Conservation (phyloP, 169 alveolate genomes). For the Cyclospora cayetanensis region DNA sequence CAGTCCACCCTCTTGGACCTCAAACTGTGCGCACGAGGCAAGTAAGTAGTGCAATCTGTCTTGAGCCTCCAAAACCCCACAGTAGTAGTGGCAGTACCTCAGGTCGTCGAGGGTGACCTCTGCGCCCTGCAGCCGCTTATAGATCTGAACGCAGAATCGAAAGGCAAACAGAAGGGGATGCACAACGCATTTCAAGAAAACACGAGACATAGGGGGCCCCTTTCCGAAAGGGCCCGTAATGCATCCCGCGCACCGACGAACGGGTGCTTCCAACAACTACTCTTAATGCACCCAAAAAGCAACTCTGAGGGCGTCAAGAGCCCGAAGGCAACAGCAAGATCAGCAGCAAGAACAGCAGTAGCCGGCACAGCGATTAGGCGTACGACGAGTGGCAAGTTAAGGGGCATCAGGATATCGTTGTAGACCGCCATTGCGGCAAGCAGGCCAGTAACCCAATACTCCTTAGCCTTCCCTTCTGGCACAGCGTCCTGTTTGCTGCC, state of each 20-base stretch:
- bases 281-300: no score
- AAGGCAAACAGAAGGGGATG: not conserved
- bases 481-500: not conserved
- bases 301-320: no score
- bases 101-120: slow-evolving; percentile 29
- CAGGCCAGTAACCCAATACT: slow-evolving; percentile 22
- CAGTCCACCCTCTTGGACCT: not conserved
- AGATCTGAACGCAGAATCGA: no score
- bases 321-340: not conserved
- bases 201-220: no score
- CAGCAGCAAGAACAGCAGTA: not conserved
- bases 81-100: no score
- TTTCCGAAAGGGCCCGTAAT: no score
- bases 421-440: slow-evolving; percentile 45
- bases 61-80: no score
- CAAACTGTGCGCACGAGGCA: no score
- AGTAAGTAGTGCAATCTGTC: no score
- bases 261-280: no score
- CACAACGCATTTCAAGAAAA: no score
- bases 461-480: not conserved
- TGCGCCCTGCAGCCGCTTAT: slow-evolving; percentile 26
- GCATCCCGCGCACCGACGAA: no score
- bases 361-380: not conserved
- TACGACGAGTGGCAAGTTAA: slow-evolving; percentile 29
- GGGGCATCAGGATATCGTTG: slow-evolving; percentile 48